A percentile compares a stretch with the other conserved stretches of the same genome.
These are phyloP conservation scores for Centella asiatica DNA, from an alignment of 129 eudicot species.

Conservation along the genomic window DNA sequence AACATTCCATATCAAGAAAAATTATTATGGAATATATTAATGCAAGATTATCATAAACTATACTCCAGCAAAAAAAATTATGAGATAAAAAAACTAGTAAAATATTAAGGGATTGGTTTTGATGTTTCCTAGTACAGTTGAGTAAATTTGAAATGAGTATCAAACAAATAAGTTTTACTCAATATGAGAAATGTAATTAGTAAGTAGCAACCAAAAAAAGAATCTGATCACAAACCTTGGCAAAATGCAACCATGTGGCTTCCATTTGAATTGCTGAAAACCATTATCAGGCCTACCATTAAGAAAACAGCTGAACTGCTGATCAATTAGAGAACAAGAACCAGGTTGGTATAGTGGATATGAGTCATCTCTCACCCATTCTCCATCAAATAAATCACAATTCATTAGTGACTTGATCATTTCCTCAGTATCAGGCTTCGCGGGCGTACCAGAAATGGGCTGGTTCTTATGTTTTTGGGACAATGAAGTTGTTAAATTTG, in stretches of 20 bases:
- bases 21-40: too few species aligned
- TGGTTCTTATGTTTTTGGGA: constrained; percentile 9
- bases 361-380: constrained; percentile 61
- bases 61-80: too few species aligned
- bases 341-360: constrained; percentile 65
- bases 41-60: too few species aligned
- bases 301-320: constrained; percentile 47
- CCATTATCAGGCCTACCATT: constrained; percentile 68
- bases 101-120: too few species aligned
- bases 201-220: neutral
- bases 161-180: too few species aligned
- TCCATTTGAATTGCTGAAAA: constrained; percentile 54
- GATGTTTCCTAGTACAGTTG: too few species aligned
- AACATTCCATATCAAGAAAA: neutral
- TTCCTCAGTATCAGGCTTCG: constrained; percentile 5
- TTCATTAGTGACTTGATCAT: constrained; percentile 28
- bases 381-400: constrained; percentile 67
- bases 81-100: too few species aligned
- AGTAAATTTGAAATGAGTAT: too few species aligned
- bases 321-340: constrained; percentile 64
- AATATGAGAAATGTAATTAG: too few species aligned
- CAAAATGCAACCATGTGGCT: constrained; percentile 55
- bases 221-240: constrained; percentile 41
- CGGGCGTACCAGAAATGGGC: neutral
- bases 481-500: constrained; percentile 5